These are phyloP conservation scores for Macrolepiota dolichaula DNA, from an alignment of 768 basidiomycete genomes.

Conservation along the genomic window DNA sequence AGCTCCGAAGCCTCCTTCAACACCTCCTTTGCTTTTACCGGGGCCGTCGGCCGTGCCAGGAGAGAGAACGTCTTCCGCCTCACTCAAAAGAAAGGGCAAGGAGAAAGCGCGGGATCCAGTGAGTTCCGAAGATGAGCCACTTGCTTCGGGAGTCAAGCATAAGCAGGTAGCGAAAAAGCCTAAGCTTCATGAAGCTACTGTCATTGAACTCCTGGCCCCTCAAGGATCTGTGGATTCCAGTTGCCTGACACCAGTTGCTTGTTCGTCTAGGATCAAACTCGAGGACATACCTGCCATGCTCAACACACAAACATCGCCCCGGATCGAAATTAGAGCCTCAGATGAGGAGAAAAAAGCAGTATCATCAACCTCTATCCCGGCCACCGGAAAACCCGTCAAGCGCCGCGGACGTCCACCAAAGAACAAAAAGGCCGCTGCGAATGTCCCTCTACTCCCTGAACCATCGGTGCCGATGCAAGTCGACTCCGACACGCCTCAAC, in stretches of 20 bases:
- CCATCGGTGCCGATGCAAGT: not conserved
- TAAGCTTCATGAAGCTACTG: not conserved
- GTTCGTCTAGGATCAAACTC: not conserved
- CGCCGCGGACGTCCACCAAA: not conserved
- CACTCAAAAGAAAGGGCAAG: slow-evolving; percentile 3
- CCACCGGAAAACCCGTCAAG: not conserved
- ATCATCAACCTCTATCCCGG: not conserved
- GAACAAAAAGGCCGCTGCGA: not conserved
- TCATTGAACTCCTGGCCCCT: not conserved
- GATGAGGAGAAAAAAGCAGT: not conserved
- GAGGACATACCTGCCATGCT: not conserved
- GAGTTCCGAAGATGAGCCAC: not conserved
- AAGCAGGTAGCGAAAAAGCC: not conserved
- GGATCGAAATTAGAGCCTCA: not conserved
- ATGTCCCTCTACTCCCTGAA: not conserved
- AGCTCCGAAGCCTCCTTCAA: not conserved
- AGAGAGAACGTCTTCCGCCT: not conserved
- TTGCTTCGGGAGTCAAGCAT: not conserved
- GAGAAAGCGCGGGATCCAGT: not conserved
- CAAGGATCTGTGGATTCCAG: not conserved
- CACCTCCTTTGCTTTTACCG: not conserved
- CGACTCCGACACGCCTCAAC: not conserved
- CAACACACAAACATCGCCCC: not conserved
- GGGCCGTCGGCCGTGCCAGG: not conserved
- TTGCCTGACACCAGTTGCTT: not conserved